Evolutionary conservation across 129 eudicot genomes (phyloP).

Genomic region (Erigeron canadensis): DNA sequence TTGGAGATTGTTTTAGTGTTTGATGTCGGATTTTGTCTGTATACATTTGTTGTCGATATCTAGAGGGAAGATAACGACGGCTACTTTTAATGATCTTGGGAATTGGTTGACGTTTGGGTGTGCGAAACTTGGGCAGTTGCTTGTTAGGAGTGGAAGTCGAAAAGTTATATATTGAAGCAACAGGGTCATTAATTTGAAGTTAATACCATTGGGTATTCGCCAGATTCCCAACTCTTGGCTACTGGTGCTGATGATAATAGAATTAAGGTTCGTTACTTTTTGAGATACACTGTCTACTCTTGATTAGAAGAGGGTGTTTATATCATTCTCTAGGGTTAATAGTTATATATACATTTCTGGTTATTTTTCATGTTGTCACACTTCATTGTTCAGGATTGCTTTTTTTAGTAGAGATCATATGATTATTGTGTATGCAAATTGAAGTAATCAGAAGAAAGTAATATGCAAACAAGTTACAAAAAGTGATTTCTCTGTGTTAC

Average conservation of each 20-base stretch:
- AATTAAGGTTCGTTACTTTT: conserved; percentile 55
- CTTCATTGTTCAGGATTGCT: no score
- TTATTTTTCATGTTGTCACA: no score
- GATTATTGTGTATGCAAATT: no score
- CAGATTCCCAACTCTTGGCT: conserved; percentile 93
- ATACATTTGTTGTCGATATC: conserved; percentile 91
- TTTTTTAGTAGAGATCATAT: no score
- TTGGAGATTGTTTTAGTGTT: conserved; percentile 41
- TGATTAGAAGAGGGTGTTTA: background rate
- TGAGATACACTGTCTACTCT: background rate
- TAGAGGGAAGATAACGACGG: conserved; percentile 85
- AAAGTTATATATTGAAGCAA: conserved; percentile 88
- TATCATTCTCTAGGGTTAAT: background rate
- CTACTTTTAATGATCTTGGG: conserved; percentile 75
- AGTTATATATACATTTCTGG: no score
- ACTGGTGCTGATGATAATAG: conserved; percentile 99
- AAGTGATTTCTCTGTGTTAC: no score
- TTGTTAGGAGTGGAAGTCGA: conserved; percentile 99
- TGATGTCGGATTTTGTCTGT: conserved; percentile 91
- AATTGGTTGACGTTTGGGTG: conserved; percentile 96
- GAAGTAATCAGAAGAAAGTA: no score
- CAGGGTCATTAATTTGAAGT: conserved; percentile 98
- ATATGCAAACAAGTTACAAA: no score
- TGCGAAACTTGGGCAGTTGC: conserved; percentile 94
- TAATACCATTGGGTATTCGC: conserved; percentile 85